Evolutionary conservation across 768 basidiomycete species (phyloP).

Genomic region (Postia placenta): DNA sequence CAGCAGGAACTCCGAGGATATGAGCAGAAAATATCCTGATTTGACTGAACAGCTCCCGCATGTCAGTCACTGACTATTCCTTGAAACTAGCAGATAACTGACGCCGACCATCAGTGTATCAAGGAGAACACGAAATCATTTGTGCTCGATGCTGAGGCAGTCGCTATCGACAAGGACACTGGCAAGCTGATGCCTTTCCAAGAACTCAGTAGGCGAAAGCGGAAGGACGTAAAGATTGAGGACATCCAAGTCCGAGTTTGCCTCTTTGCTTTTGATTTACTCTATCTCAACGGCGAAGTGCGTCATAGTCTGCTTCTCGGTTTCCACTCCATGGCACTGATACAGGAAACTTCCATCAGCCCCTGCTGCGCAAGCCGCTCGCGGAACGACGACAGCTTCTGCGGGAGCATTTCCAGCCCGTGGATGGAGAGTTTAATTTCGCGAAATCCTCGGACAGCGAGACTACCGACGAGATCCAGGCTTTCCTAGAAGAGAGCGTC

Average conservation of each 20-base stretch:
- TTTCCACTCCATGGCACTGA: neutral
- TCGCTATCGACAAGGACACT: conserved; percentile 84
- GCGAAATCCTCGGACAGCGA: conserved; percentile 88
- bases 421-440: conserved; percentile 88
- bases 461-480: conserved; percentile 88
- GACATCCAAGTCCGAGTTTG: conserved; percentile 97
- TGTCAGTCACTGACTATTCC: conserved; percentile 33
- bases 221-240: conserved; percentile 97
- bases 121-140: conserved; percentile 81
- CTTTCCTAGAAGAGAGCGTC: conserved; percentile 92
- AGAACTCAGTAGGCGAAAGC: conserved; percentile 88
- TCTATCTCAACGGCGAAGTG: conserved; percentile 97
- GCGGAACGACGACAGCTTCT: conserved; percentile 73
- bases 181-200: conserved; percentile 96
- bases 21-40: conserved; percentile 99
- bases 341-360: conserved; percentile 41
- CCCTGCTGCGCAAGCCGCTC: conserved; percentile 73
- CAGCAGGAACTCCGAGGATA: conserved; percentile 96
- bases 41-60: conserved; percentile 89
- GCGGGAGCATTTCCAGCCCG: conserved; percentile 69
- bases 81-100: neutral
- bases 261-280: conserved; percentile 90
- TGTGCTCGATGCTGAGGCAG: conserved; percentile 94
- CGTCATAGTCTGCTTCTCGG: conserved; percentile 16
- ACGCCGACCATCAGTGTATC: conserved; percentile 56